phyloP scores from a whole-genome alignment of 2,329 filamentous ascomycete genomes.

The Coniochaeta hoffmannii region DNA sequence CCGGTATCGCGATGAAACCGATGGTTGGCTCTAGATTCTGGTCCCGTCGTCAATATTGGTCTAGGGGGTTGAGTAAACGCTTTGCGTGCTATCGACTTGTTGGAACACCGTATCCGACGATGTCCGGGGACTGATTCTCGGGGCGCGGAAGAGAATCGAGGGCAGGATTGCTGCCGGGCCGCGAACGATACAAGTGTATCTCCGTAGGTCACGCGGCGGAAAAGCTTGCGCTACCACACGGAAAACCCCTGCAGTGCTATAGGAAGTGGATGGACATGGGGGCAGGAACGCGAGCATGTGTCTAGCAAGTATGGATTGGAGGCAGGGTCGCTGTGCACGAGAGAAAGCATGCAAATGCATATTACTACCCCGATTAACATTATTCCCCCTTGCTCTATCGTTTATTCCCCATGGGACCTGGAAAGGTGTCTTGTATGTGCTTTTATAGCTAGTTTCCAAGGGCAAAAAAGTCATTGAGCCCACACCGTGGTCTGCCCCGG shows the following conservation, averaged over 20 bases:
- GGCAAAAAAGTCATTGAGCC: not conserved
- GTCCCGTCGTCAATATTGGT: not conserved
- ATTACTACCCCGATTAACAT: not conserved
- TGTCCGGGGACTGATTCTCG: not conserved
- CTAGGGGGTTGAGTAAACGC: not conserved
- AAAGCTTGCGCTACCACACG: too few species aligned
- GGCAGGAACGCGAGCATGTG: too few species aligned
- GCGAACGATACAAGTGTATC: not conserved
- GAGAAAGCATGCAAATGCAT: conserved; percentile 5
- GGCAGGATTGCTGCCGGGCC: not conserved
- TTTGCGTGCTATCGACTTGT: not conserved
- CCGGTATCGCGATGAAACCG: not conserved
- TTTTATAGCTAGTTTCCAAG: not conserved
- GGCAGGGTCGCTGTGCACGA: not conserved
- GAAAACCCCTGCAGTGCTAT: too few species aligned
- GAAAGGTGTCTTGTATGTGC: too few species aligned
- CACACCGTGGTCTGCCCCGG: too few species aligned
- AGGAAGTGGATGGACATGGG: too few species aligned
- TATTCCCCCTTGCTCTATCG: not conserved
- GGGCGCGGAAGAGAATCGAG: not conserved
- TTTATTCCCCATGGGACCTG: not conserved
- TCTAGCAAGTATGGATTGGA: not conserved
- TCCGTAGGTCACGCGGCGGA: not conserved
- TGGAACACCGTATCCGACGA: not conserved
- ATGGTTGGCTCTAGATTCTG: not conserved